A percentile compares a stretch with the other conserved stretches of the same genome.
phyloP scores from a whole-genome alignment of 1,284 basidiomycete species.

The Xanthoconium separans region DNA sequence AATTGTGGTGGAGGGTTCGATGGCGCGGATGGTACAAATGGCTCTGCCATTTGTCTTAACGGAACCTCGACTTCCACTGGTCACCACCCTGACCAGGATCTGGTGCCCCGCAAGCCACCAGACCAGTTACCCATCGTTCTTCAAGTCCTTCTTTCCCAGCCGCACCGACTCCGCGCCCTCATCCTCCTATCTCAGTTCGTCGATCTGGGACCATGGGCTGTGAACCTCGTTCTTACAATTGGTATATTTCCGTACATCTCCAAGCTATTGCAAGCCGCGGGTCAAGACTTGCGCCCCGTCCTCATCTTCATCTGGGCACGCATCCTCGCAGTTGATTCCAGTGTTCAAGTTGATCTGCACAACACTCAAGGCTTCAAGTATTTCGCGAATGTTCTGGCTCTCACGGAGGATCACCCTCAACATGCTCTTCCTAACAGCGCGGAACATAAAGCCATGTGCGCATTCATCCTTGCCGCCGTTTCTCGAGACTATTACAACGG shows the following conservation, averaged over 20 bases:
- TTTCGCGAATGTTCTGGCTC: conserved; percentile 79
- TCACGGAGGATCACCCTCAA: conserved; percentile 54
- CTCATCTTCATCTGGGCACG: conserved; percentile 99
- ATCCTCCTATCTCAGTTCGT: conserved; percentile 98
- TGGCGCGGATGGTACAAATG: conserved; percentile 21
- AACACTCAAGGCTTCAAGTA: conserved; percentile 88
- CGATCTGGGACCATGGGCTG: conserved; percentile 98
- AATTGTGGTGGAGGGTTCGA: conserved; percentile 34
- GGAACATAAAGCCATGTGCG: conserved; percentile 99
- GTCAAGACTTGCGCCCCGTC: conserved; percentile 94
- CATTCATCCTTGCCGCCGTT: conserved; percentile 93
- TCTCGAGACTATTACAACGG: conserved; percentile 87
- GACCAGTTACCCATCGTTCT: conserved; percentile 97
- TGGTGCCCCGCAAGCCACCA: conserved; percentile 85
- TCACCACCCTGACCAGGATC: conserved; percentile 45
- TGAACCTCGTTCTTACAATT: conserved; percentile 95
- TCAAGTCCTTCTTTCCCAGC: conserved; percentile 95
- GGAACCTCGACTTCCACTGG: conserved; percentile 11
- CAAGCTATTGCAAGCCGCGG: conserved; percentile 92
- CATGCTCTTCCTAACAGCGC: conserved; percentile 82
- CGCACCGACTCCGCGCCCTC: conserved; percentile 92
- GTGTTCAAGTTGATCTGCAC: conserved; percentile 89
- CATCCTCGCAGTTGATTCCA: conserved; percentile 92
- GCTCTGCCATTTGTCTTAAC: conserved; percentile 1
- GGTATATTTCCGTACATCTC: conserved; percentile 99